Evolutionary conservation across 2,329 filamentous ascomycete genomes (phyloP), one percentile per base, ranked within the genome.

Genomic region (Emericellopsis cladophorae): DNA sequence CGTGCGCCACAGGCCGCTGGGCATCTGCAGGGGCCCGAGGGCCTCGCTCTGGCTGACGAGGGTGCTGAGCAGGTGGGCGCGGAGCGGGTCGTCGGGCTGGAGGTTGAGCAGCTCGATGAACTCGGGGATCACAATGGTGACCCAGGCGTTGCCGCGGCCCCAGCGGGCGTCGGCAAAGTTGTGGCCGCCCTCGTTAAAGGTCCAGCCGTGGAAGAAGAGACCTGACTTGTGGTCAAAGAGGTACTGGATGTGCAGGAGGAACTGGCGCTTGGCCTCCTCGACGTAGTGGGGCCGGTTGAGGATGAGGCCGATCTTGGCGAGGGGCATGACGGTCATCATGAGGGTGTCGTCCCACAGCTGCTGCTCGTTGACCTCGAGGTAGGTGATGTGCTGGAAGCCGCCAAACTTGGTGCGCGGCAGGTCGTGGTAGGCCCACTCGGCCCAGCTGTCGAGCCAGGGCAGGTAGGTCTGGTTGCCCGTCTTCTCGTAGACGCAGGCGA

Each of bases 271-370:
- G 10, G 83, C 84, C 59, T 90, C 84, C 34, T 77, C 80, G 22
- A 89, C 66, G 54, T 90, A 90, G 48, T 82, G 72, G 0, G 81
- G 80, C 2, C 83, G 66, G 45, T 74, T 67, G 3, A 90, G 69
- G 4, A 87, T 65, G 42, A 79, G 70, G 1, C 84, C 84, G 45
- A 88, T 88, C 64, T 89, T 89, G 15, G 83, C 83, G 15, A 89
- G 67, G 2, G 84, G 84, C 59, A 89, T 64, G 6, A 87, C 84
- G 1, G 82, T 88, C 84, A 90, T 90, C 84, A 90, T 89, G 36
- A 90, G 67, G 6, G 84, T 90, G 55, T 90, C 84, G 49, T 88
- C 84, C 84, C 84, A 90, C 18, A 89, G 67, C 62, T 89, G 81
- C 55, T 85, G 72, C 46, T 78, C 68, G 58, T 90, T 87, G 47